Evolutionary conservation across 805 yeast species (phyloP).

Genomic region (Yamadazyma scolyti): DNA sequence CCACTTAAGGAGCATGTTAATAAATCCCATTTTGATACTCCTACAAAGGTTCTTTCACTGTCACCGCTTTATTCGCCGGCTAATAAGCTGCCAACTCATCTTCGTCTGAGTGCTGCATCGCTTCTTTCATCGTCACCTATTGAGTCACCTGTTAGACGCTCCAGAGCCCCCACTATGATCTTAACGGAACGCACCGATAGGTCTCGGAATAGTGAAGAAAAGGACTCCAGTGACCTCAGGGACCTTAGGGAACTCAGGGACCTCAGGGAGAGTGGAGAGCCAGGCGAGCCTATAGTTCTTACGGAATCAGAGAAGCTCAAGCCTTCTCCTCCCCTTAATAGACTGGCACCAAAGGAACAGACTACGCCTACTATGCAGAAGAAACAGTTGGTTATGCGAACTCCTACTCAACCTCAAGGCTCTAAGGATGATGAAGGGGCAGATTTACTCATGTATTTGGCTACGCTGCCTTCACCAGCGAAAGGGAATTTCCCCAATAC

Average conservation of each 20-base stretch:
- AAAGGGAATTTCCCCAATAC: constrained; percentile 32
- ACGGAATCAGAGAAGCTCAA: no score
- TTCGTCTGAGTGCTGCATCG: constrained; percentile 28
- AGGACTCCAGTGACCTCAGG: no score
- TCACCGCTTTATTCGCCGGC: constrained; percentile 36
- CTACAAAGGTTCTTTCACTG: no score
- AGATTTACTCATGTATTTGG: constrained; percentile 72
- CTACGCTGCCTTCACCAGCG: constrained; percentile 77
- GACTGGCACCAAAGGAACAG: constrained; percentile 8
- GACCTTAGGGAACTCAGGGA: no score
- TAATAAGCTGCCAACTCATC: constrained; percentile 38
- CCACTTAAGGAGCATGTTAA: constrained; percentile 26
- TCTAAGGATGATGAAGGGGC: constrained; percentile 65
- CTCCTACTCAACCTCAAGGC: constrained; percentile 34
- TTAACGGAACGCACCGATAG: no score
- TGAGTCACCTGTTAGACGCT: constrained; percentile 33
- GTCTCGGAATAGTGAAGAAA: no score
- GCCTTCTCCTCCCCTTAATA: constrained; percentile 26
- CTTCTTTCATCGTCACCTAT: constrained; percentile 26
- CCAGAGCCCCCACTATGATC: constrained; percentile 12
- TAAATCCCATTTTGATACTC: constrained; percentile 19
- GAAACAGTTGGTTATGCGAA: constrained; percentile 23
- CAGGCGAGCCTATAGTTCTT: no score
- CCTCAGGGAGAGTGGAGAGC: no score
- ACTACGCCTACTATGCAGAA: constrained; percentile 30